phyloP scores from a whole-genome alignment of 2,329 filamentous ascomycete genomes.

The Massarina eburnea region DNA sequence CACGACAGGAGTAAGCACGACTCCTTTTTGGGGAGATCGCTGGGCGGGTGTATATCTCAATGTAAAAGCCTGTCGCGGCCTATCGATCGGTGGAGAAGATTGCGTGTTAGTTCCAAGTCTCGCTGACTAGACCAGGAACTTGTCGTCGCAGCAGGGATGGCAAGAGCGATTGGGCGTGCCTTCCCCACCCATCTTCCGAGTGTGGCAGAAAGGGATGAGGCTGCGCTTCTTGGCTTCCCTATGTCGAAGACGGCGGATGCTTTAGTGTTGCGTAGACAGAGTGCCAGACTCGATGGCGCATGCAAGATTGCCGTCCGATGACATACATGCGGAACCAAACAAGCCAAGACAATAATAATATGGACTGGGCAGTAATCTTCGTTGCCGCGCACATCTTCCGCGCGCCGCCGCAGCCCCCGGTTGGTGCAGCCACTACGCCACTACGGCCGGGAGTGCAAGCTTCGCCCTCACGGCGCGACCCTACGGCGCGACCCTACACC shows the following conservation, averaged over 20 bases:
- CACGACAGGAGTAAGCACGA: background rate
- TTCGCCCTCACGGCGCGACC: too few relatives aligned
- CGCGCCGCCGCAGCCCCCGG: background rate
- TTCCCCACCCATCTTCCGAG: background rate
- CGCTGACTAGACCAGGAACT: conserved; percentile 2
- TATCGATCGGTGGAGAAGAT: background rate
- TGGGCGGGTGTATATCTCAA: background rate
- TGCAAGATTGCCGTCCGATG: background rate
- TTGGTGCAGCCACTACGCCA: too few relatives aligned
- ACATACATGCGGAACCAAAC: background rate
- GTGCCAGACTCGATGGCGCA: background rate
- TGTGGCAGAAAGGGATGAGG: background rate
- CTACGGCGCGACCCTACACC: too few relatives aligned
- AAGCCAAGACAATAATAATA: background rate
- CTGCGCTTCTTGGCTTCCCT: too few relatives aligned
- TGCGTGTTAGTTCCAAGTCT: conserved; percentile 8
- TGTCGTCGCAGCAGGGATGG: conserved; percentile 3
- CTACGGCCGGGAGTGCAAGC: too few relatives aligned
- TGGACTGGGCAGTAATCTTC: background rate
- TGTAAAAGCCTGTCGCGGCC: background rate
- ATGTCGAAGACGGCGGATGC: too few relatives aligned
- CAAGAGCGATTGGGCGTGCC: background rate
- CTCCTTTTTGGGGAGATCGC: background rate
- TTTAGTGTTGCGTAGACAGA: too few relatives aligned
- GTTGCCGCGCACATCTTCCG: background rate